These are phyloP conservation scores for Pyronema domesticum DNA, from an alignment of 495 filamentous ascomycete genomes.

Conservation along the genomic window DNA sequence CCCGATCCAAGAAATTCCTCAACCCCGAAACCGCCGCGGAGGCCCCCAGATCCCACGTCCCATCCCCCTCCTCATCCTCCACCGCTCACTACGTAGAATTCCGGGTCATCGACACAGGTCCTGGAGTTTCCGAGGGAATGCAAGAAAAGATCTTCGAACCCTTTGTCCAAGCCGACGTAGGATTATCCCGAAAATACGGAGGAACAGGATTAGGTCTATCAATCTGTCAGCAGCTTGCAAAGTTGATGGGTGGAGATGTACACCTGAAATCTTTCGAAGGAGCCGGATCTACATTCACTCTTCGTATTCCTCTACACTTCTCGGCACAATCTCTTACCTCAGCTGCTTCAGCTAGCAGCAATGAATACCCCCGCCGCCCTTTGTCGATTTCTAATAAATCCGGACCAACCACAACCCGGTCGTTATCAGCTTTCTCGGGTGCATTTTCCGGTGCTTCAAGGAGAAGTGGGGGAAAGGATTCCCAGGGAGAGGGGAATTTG, in stretches of 20 bases:
- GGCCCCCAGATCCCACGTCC: background rate
- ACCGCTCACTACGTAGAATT: slow-evolving; percentile 3
- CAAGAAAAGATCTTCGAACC: slow-evolving; percentile 7
- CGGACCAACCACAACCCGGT: background rate
- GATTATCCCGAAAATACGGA: slow-evolving; percentile 44
- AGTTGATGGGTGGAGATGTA: slow-evolving; percentile 65
- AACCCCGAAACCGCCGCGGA: background rate
- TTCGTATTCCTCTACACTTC: slow-evolving; percentile 61
- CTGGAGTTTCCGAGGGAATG: slow-evolving; percentile 1
- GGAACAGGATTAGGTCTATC: slow-evolving; percentile 6
- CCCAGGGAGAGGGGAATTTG: slow-evolving; percentile 1
- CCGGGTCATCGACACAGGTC: slow-evolving; percentile 7
- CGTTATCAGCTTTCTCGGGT: background rate
- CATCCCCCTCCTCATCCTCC: background rate
- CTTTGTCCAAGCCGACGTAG: slow-evolving; percentile 5
- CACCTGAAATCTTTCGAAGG: slow-evolving; percentile 54
- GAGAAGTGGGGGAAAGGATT: no score
- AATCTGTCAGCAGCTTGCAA: slow-evolving; percentile 40
- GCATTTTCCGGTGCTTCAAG: background rate
- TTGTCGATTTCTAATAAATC: background rate
- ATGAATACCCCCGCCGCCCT: background rate
- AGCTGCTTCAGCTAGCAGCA: background rate
- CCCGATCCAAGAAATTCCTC: background rate
- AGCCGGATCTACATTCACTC: slow-evolving; percentile 59
- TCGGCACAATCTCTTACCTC: background rate